phyloP scores from a whole-genome alignment of 495 filamentous ascomycete species.

The Daldinia grandis region DNA sequence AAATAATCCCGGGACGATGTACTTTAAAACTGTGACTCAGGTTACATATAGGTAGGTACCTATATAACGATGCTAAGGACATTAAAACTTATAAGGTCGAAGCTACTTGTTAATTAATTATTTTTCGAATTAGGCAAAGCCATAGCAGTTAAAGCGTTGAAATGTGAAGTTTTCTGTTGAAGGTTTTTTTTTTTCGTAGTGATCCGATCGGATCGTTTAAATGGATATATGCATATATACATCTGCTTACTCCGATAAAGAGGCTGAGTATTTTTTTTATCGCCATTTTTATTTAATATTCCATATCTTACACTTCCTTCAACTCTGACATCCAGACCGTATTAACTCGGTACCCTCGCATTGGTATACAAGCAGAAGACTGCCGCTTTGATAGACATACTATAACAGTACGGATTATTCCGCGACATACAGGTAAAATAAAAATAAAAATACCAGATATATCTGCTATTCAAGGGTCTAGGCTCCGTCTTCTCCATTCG shows the following conservation, averaged over 20 bases:
- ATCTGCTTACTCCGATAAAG: neutral
- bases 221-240: neutral
- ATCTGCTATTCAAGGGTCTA: neutral
- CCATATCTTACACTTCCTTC: neutral
- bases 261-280: neutral
- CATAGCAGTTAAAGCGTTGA: neutral
- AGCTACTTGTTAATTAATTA: neutral
- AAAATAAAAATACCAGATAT: neutral
- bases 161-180: neutral
- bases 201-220: neutral
- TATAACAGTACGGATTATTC: neutral
- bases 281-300: neutral
- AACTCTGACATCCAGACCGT: neutral
- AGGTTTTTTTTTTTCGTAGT: neutral
- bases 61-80: neutral
- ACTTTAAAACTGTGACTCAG: neutral
- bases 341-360: too few species aligned
- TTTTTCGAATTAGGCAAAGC: neutral
- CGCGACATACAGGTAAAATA: neutral
- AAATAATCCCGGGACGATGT: neutral
- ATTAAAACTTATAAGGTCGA: neutral
- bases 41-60: too few species aligned
- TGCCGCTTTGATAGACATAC: neutral
- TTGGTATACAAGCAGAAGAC: neutral
- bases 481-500: constrained; percentile 1